Evolutionary conservation across 192 early-diverging fungal species (phyloP), one percentile per base, ranked within the genome.

Genomic region (Lunasporangiospora selenospora): DNA sequence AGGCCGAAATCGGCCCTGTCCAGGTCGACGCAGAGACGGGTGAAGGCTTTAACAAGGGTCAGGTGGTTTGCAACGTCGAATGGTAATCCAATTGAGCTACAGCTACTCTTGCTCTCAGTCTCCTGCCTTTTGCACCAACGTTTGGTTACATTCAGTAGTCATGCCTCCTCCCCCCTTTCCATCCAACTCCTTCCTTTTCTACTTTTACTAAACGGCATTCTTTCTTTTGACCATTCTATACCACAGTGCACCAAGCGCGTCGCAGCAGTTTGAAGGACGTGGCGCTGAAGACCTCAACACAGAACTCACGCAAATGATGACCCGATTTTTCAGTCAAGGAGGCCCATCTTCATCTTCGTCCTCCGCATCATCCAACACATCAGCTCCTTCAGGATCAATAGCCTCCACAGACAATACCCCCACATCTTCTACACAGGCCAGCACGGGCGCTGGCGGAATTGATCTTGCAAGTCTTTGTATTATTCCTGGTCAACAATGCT

Each of bases 391-490:
- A 40, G 10, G 38, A 30, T n/a, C 45, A 19, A 33, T 41, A 30
- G 29, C 54, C 15, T 32, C 54, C n/a, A n/a, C n/a, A n/a, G n/a
- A n/a, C n/a, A n/a, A n/a, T n/a, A n/a, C n/a, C n/a, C n/a, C n/a
- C 27, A 7, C 48, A 52, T 6, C 46, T 19, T 27, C 54, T 30
- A 53, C n/a, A n/a, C n/a, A n/a, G n/a, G n/a, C n/a, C n/a, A n/a
- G n/a, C n/a, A n/a, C 89, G 6, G 80, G 90, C 16, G 88, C 93
- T 40, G 85, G 88, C 54, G 96, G 96, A 6, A 69, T 99, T 18
- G 90, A 98, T 67, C 80, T 98, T 23, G 81, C 84, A 43, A 83
- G 88, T 31, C 85, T 99, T 21, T 93, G 91, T 69, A 96, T 99
- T 57, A 94, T 98, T 58, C 93, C 93, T 7, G 89, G 90, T 15